A percentile compares a stretch with the other conserved stretches of the same genome.
Evolutionary conservation across 2,329 filamentous ascomycete species (phyloP).

Genomic region (Fusarium domesticum): DNA sequence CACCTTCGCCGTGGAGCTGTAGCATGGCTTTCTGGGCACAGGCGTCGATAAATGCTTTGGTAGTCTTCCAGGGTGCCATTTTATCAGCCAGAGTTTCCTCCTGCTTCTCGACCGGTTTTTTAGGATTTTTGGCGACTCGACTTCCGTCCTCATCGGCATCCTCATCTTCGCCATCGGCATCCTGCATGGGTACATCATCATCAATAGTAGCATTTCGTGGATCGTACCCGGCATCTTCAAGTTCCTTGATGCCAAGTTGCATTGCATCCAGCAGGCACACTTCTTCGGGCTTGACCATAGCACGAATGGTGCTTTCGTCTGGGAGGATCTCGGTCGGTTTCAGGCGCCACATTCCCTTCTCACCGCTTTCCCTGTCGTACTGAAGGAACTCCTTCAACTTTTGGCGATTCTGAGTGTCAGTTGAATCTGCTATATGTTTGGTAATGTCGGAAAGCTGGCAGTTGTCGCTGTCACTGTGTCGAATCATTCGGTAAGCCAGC

Average conservation of each 20-base stretch:
- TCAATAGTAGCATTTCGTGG: slow-evolving; percentile 58
- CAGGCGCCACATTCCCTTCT: slow-evolving; percentile 79
- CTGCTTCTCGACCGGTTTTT: slow-evolving; percentile 47
- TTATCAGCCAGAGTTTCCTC: slow-evolving; percentile 79
- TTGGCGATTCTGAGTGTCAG: slow-evolving; percentile 91
- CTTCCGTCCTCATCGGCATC: slow-evolving; percentile 45
- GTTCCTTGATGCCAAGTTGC: slow-evolving; percentile 89
- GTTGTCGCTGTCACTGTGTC: slow-evolving; percentile 66
- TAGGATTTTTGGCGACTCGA: slow-evolving; percentile 38
- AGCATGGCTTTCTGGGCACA: slow-evolving; percentile 96
- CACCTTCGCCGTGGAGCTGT: slow-evolving; percentile 87
- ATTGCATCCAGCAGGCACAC: slow-evolving; percentile 93
- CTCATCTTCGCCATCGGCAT: slow-evolving; percentile 59
- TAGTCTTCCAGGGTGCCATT: slow-evolving; percentile 93
- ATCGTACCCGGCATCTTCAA: slow-evolving; percentile 87
- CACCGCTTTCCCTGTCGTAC: slow-evolving; percentile 72
- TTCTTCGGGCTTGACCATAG: slow-evolving; percentile 92
- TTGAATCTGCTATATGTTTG: slow-evolving; percentile 86
- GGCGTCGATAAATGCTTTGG: slow-evolving; percentile 93
- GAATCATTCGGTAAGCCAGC: slow-evolving; percentile 86
- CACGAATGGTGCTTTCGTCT: slow-evolving; percentile 75
- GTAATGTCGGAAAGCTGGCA: slow-evolving; percentile 82
- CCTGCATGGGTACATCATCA: slow-evolving; percentile 61
- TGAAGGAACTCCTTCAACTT: slow-evolving; percentile 96
- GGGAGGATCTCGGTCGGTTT: slow-evolving; percentile 70